Base-by-base conservation (phyloP, 345 rosid genomes). In the Euphorbia peplus region DNA sequence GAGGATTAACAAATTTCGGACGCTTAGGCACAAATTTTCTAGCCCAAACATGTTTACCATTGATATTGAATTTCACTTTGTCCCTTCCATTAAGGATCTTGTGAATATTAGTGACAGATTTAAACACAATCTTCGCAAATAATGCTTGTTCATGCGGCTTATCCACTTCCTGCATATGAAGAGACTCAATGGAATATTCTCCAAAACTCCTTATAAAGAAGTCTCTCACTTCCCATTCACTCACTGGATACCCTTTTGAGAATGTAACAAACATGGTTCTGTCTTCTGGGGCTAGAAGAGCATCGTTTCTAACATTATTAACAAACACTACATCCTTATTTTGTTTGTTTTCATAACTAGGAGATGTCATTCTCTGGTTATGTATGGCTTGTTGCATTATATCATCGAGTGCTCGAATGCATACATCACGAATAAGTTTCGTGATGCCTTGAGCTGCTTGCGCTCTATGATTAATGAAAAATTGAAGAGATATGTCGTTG, bases 31-130 rank as follows among this genome's bases (percentile, higher is more conserved):
- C 81, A 32, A 71, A 88, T 72, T 84, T 86, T 16, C 93, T 65
- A 19, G 78, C 88, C 90, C 93, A 88, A 0, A 84, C 90, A 65
- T 88, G 90, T 70, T 88, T 88, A 29, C 93, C 90, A 11, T 88
- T 88, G 75, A 88, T 86, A 67, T 61, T 71, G 64, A 88, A 88
- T 64, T 86, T 88, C 1, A 76, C 86, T 61, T 76, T 83, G 50
- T 59, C 66, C 18, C 4, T 15, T 1, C 84, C 79, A 15, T 62
- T 63, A 21, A 84, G 87, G 30, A 88, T 69, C 32, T 6, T 3
- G 0, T 75, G 69, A 51, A 88, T 73, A 18, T 66, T 54, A 0
- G 72, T 14, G 1, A 63, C 13, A 0, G 85, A 72, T n/a, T 21
- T 71, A 50, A 84, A 80, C 18, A 84, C 81, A 18, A 84, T 68